A percentile compares a stretch with the other conserved stretches of the same genome.
phyloP scores from a whole-genome alignment of 495 filamentous ascomycete species.

The Trichoderma asperelloides region DNA sequence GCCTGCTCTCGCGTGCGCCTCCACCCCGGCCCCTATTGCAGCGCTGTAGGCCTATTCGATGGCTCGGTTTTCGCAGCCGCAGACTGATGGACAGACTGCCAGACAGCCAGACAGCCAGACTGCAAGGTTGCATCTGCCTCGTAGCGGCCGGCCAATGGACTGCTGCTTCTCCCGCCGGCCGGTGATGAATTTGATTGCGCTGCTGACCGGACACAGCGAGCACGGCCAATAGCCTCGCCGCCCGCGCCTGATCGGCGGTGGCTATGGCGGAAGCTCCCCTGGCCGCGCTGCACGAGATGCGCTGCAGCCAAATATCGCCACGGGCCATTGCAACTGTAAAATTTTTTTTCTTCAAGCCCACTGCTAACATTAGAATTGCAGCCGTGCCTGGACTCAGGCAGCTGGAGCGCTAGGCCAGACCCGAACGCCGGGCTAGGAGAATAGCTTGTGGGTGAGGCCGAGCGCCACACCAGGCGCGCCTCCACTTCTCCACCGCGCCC shows the following conservation, averaged over 20 bases:
- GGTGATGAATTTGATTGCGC: too few species aligned
- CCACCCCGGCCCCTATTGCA: background rate
- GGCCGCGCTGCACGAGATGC: background rate
- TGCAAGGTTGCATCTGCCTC: background rate
- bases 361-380: background rate
- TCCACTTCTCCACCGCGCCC: background rate
- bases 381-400: background rate
- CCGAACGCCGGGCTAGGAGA: conserved; percentile 4
- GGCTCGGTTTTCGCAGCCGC: background rate
- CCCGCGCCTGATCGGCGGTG: background rate
- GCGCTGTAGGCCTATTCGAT: background rate
- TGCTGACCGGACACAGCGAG: too few species aligned
- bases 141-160: too few species aligned
- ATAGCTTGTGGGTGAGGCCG: conserved; percentile 7
- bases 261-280: background rate
- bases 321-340: background rate
- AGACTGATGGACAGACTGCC: background rate
- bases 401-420: conserved; percentile 1
- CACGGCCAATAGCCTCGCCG: background rate
- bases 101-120: background rate
- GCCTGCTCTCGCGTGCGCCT: conserved; percentile 1
- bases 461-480: background rate
- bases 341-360: background rate
- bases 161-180: too few species aligned
- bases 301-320: background rate